Evolutionary conservation across 352 stramenopile genomes (phyloP).

Genomic region (Pythium diclinum): DNA sequence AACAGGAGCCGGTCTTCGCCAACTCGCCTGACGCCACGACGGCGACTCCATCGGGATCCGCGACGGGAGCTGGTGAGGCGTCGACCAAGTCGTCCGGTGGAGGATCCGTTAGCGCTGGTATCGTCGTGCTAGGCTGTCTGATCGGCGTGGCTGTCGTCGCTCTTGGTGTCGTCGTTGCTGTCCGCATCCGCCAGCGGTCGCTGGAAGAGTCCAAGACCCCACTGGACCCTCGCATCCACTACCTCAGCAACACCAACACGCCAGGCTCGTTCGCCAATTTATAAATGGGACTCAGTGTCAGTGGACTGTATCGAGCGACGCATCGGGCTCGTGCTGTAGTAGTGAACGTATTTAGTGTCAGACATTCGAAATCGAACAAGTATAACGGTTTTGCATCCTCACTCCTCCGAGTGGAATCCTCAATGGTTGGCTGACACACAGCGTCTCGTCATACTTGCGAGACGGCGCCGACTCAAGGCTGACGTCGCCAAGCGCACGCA

Average conservation of each 20-base stretch:
- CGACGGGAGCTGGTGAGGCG: constrained; percentile 16
- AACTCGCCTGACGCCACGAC: constrained; percentile 16
- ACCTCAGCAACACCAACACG: constrained; percentile 18
- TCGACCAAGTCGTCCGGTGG: constrained; percentile 31
- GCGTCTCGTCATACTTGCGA: no score
- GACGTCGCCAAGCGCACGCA: no score
- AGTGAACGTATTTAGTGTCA: neutral
- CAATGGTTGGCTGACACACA: no score
- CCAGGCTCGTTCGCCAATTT: constrained; percentile 10
- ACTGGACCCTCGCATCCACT: constrained; percentile 29
- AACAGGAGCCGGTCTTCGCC: constrained; percentile 5
- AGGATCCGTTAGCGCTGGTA: constrained; percentile 22
- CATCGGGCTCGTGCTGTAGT: no score
- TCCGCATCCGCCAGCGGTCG: constrained; percentile 43
- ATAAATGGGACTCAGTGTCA: neutral
- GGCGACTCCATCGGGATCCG: constrained; percentile 7
- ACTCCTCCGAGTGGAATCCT: no score
- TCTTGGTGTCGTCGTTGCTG: constrained; percentile 36
- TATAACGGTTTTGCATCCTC: neutral
- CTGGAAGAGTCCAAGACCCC: constrained; percentile 41
- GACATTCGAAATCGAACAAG: neutral
- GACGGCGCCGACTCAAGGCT: no score
- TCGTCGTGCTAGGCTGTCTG: constrained; percentile 41
- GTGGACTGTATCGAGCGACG: neutral
- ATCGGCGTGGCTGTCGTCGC: constrained; percentile 40